A percentile compares a stretch with the other conserved stretches of the same genome.
phyloP scores from a whole-genome alignment of 495 filamentous ascomycete genomes.

The Neurospora terricola region DNA sequence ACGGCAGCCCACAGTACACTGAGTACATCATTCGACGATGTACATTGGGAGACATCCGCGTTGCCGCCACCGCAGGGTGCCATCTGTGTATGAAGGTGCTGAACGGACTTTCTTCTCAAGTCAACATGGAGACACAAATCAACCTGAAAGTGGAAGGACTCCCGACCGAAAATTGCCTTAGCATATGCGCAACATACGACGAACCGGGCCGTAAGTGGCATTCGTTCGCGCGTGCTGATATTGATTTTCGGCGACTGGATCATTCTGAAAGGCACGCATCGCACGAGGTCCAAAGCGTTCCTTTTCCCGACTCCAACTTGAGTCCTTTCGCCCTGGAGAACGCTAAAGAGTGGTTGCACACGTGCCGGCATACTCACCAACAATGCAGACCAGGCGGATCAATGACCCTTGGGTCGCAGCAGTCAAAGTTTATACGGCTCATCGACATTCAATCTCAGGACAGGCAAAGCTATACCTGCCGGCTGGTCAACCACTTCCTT shows the following conservation, averaged over 20 bases:
- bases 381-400: neutral
- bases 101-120: too few species aligned
- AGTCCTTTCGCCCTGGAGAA: neutral
- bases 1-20: too few species aligned
- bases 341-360: neutral
- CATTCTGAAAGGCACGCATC: too few species aligned
- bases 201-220: too few species aligned
- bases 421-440: neutral
- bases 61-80: neutral
- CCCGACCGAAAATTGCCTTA: too few species aligned
- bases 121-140: too few species aligned
- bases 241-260: too few species aligned
- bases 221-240: too few species aligned
- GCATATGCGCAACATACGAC: too few species aligned
- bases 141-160: too few species aligned
- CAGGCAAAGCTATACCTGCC: neutral
- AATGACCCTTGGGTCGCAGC: neutral
- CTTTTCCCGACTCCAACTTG: neutral
- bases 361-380: neutral
- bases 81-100: neutral
- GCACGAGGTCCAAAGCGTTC: neutral
- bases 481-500: neutral
- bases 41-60: neutral
- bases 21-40: neutral
- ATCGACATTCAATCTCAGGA: neutral